Base-by-base conservation (phyloP, 2,329 filamentous ascomycete genomes). In the Ramichloridium luteum region DNA sequence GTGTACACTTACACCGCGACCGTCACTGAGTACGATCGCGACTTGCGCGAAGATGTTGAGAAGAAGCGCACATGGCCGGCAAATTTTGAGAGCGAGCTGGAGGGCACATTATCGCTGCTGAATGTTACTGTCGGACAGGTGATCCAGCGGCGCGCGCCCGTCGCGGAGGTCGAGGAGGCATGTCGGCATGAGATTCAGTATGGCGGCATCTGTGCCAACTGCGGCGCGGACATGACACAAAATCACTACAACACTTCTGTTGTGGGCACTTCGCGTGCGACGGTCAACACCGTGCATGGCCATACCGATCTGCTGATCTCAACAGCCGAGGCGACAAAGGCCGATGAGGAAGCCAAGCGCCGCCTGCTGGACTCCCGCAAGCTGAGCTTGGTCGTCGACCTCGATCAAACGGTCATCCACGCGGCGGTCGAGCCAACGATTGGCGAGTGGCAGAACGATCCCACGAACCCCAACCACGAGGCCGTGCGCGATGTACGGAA, bases 361-460 rank as follows among this genome's bases (percentile, higher is more conserved):
- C 77, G 88, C 13, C 66, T 98, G 25, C 65, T 98, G 26, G 69
- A 76, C 37, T 73, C 80, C 39, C 74, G 80, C 45, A 93, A 93
- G 61, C 70, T 98, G 27, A 93, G 82, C 27, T 68, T 98, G 27
- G 90, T 98, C 15, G 90, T 98, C 46, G 90, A 98, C 66, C 67
- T 98, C 33, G 90, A 98, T 55, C 88, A 96, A 63, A 98, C 90
- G 35, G 90, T 98, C 49, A 98, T 98, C 45, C 90, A 98, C 57
- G 90, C 90, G 15, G 93, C 85, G 40, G 92, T 96, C 49, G 90
- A 98, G 47, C 88, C 86, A 5, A 98, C 90, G 1, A 78, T 98
- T 33, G 85, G 79, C 41, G 88, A 98, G 55, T 98, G 90, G 90
- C 82, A 93, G 64, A 70, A 74, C 30, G 86, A 98, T 55, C 74